Percentiles rank a stretch among this genome's conserved stretches.
These are phyloP conservation scores for Petunia hybrid DNA, from an alignment of 305 asterid species.

Conservation along the genomic window DNA sequence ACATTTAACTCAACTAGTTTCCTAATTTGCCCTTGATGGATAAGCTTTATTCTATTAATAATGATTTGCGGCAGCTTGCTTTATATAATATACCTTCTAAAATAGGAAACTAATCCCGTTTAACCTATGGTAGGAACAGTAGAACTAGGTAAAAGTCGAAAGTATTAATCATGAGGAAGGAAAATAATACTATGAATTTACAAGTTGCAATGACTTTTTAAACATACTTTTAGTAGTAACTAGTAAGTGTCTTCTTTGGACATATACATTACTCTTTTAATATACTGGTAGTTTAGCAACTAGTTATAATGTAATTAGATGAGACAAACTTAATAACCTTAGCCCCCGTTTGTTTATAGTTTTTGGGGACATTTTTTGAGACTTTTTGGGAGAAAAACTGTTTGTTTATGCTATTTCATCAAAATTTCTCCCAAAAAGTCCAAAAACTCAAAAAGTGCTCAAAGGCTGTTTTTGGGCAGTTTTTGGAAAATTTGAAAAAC, in stretches of 20 bases:
- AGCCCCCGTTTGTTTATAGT: too few species aligned
- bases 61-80: slow-evolving; percentile 9
- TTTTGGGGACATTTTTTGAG: too few species aligned
- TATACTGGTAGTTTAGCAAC: not conserved
- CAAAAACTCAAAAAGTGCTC: too few species aligned
- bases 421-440: too few species aligned
- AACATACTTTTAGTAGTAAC: not conserved
- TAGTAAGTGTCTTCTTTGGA: not conserved
- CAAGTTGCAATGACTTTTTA: slow-evolving; percentile 1
- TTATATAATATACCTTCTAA: not conserved
- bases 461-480: too few species aligned
- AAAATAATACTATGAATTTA: not conserved
- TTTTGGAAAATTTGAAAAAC: too few species aligned
- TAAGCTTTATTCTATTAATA: not conserved
- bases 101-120: not conserved
- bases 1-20: slow-evolving; percentile 21
- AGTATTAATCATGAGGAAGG: slow-evolving; percentile 14
- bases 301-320: slow-evolving; percentile 6
- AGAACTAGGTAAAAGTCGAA: not conserved
- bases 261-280: not conserved
- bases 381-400: too few species aligned
- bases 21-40: slow-evolving; percentile 23
- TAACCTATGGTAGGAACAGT: not conserved
- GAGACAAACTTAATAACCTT: slow-evolving; percentile 19
- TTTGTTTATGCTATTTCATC: too few species aligned